Percentiles rank a stretch among this genome's conserved stretches.
These are phyloP conservation scores for Rhododendron ovatum DNA, from an alignment of 148 eudicot species.

Conservation along the genomic window DNA sequence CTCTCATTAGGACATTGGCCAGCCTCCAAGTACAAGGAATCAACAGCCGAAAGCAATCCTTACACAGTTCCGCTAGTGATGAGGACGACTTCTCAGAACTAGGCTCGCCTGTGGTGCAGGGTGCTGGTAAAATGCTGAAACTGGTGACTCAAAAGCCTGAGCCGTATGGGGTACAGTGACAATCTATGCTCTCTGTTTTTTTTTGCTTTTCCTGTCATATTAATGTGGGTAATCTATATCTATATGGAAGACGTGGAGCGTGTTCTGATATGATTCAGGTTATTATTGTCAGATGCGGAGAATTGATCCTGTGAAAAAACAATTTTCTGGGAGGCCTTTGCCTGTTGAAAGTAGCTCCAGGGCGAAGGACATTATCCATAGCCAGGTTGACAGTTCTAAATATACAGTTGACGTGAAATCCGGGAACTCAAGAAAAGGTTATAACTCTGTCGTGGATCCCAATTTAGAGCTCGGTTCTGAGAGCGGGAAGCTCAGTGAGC, in stretches of 20 bases:
- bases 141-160: conserved; percentile 25
- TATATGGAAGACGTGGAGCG: not conserved
- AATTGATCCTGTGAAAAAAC: not conserved
- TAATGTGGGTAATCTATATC: not conserved
- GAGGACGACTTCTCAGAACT: conserved; percentile 28
- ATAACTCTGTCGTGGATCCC: not conserved
- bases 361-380: not conserved
- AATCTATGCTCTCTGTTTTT: not conserved
- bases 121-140: conserved; percentile 3
- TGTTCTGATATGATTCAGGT: not conserved
- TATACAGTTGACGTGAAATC: not conserved
- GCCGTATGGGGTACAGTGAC: conserved; percentile 3
- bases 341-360: not conserved
- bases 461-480: not conserved
- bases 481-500: not conserved
- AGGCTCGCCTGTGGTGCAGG: conserved; percentile 10
- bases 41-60: conserved; percentile 12
- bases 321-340: not conserved
- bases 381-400: not conserved
- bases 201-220: not conserved
- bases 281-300: conserved; percentile 11
- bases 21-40: conserved; percentile 17
- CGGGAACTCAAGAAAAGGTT: not conserved
- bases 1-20: conserved; percentile 10
- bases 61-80: conserved; percentile 1